Conservation (phyloP, 257 asterid genomes). For the Ballota nigra region DNA sequence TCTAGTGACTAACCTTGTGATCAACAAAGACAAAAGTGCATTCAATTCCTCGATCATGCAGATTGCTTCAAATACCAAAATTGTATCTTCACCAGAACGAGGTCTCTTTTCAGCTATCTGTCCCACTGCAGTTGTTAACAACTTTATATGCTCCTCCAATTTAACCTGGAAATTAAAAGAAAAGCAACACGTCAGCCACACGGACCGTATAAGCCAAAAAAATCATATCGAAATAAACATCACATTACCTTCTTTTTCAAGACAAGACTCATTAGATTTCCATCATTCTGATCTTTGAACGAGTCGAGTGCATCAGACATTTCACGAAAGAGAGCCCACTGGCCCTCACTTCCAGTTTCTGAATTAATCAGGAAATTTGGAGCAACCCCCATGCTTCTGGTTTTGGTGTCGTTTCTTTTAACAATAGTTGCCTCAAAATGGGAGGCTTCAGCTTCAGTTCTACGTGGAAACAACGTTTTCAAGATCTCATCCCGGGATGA, state of each 20-base stretch:
- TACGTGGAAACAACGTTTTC: constrained; percentile 32
- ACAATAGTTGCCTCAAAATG: neutral
- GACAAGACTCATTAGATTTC: neutral
- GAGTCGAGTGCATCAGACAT: constrained; percentile 16
- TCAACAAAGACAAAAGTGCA: neutral
- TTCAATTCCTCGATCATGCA: neutral
- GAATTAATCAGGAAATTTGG: neutral
- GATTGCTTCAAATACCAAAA: neutral
- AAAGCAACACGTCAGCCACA: neutral
- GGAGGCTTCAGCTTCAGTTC: neutral
- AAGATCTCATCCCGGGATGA: constrained; percentile 30
- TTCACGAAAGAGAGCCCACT: constrained; percentile 32
- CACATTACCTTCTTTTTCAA: constrained; percentile 37
- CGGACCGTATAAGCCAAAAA: neutral
- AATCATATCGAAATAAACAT: neutral
- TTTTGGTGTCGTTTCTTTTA: neutral
- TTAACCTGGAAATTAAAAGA: constrained; percentile 27
- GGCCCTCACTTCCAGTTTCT: constrained; percentile 3
- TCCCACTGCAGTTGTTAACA: neutral
- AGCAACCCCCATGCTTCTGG: no score
- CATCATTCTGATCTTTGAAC: neutral
- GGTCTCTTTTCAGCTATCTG: neutral
- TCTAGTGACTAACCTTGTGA: constrained; percentile 10
- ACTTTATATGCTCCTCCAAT: neutral
- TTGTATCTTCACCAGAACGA: constrained; percentile 10